Conservation (phyloP, 1,284 basidiomycete species). For the Xanthoconium separans region DNA sequence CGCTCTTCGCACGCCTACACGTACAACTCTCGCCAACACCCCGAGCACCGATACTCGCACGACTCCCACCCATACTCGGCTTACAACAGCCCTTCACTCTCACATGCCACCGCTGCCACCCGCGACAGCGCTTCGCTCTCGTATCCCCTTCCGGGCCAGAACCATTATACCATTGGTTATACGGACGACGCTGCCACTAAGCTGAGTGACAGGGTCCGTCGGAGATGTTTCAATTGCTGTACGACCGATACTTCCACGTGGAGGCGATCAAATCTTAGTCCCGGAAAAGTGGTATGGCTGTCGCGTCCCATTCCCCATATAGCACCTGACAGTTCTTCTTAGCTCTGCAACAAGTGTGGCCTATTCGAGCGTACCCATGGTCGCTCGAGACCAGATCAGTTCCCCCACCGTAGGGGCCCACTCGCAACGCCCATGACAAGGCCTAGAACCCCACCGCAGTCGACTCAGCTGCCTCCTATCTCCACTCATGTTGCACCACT, state of each 20-base stretch:
- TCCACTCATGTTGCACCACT: slow-evolving; percentile 36
- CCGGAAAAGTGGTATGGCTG: slow-evolving; percentile 73
- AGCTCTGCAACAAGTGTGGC: slow-evolving; percentile 88
- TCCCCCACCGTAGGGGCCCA: slow-evolving; percentile 75
- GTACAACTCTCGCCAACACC: slow-evolving; percentile 27
- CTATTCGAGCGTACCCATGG: slow-evolving; percentile 81
- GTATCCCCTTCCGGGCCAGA: slow-evolving; percentile 39
- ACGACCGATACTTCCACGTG: slow-evolving; percentile 84
- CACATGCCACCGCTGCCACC: slow-evolving; percentile 18
- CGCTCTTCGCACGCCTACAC: slow-evolving; percentile 33
- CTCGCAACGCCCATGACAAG: slow-evolving; percentile 43
- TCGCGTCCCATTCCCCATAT: slow-evolving; percentile 3
- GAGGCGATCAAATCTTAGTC: slow-evolving; percentile 71
- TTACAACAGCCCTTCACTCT: slow-evolving; percentile 31
- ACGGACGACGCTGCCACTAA: slow-evolving; percentile 78
- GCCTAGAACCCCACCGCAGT: slow-evolving; percentile 39
- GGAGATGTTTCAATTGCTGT: slow-evolving; percentile 78
- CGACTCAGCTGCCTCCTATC: slow-evolving; percentile 38
- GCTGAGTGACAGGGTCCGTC: slow-evolving; percentile 68
- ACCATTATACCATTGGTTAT: slow-evolving; percentile 47
- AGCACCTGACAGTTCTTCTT: slow-evolving; percentile 10
- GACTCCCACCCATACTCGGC: slow-evolving; percentile 32
- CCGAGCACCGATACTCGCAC: slow-evolving; percentile 33
- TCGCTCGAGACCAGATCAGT: slow-evolving; percentile 74
- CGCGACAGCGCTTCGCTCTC: slow-evolving; percentile 28